These are phyloP conservation scores for Trematosphaeria pertusa DNA, from an alignment of 2,329 filamentous ascomycete species.

Conservation along the genomic window DNA sequence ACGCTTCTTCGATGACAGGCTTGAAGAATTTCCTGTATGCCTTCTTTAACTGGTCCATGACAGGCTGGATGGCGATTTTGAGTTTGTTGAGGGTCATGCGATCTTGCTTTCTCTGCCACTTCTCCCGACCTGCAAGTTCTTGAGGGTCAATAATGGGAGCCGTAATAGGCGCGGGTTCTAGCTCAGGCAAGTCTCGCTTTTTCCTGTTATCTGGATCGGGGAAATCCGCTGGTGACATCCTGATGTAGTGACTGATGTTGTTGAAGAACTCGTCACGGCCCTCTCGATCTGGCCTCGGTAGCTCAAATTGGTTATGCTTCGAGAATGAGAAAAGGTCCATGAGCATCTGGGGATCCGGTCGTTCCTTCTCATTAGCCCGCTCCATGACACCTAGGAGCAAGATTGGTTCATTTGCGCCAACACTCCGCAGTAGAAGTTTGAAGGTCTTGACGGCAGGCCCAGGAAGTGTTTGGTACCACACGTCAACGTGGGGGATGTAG, in stretches of 20 bases:
- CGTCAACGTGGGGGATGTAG: slow-evolving; percentile 87
- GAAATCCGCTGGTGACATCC: slow-evolving; percentile 81
- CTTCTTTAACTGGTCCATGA: slow-evolving; percentile 95
- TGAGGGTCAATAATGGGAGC: slow-evolving; percentile 58
- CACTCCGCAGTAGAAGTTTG: slow-evolving; percentile 77
- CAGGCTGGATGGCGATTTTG: slow-evolving; percentile 87
- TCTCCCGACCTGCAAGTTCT: slow-evolving; percentile 79
- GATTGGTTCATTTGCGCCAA: slow-evolving; percentile 90
- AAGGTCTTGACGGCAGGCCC: slow-evolving; percentile 79
- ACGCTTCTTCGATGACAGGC: slow-evolving; percentile 72
- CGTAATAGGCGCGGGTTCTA: slow-evolving; percentile 73
- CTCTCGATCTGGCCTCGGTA: slow-evolving; percentile 71
- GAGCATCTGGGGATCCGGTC: slow-evolving; percentile 67
- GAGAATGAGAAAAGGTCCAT: slow-evolving; percentile 87
- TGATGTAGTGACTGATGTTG: slow-evolving; percentile 76
- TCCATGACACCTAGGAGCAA: slow-evolving; percentile 88
- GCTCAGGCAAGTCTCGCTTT: slow-evolving; percentile 78
- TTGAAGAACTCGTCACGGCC: slow-evolving; percentile 81
- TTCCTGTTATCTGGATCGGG: slow-evolving; percentile 87
- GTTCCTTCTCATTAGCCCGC: slow-evolving; percentile 63
- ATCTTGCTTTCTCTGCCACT: slow-evolving; percentile 81
- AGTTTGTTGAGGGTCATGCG: slow-evolving; percentile 83
- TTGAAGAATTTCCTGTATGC: slow-evolving; percentile 89
- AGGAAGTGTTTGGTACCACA: slow-evolving; percentile 79
- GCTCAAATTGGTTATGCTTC: slow-evolving; percentile 74